Conservation (phyloP, 805 yeast genomes). For the Candida lessepsii region DNA sequence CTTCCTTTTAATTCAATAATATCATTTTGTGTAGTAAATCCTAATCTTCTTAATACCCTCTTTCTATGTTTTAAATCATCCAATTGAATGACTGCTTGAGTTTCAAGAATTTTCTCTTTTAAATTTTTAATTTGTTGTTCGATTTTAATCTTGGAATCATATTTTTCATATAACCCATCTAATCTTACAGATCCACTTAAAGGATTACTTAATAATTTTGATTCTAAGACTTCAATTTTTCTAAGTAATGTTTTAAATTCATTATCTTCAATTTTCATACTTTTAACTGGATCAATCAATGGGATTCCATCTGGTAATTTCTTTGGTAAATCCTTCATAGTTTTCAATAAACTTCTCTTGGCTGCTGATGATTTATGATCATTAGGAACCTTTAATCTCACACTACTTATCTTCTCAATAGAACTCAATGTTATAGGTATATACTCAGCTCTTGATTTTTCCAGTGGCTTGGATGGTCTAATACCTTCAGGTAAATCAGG, state of each 20-base stretch:
- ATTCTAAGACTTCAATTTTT: conserved; percentile 80
- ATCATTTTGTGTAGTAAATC: conserved; percentile 82
- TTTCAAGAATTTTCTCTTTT: conserved; percentile 69
- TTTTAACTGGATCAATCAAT: conserved; percentile 82
- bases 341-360: conserved; percentile 63
- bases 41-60: conserved; percentile 87
- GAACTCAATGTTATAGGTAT: conserved; percentile 85
- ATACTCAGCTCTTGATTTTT: conserved; percentile 67
- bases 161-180: conserved; percentile 61
- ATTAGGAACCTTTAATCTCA: conserved; percentile 80
- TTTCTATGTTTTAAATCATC: conserved; percentile 93
- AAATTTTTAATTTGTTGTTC: conserved; percentile 57
- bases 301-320: conserved; percentile 92
- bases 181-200: conserved; percentile 60
- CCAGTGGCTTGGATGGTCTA: conserved; percentile 75
- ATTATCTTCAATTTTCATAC: conserved; percentile 87
- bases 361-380: conserved; percentile 56
- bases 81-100: conserved; percentile 88
- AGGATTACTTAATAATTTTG: conserved; percentile 70
- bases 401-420: conserved; percentile 69
- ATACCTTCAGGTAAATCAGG: conserved; percentile 86
- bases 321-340: conserved; percentile 74
- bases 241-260: conserved; percentile 69
- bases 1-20: conserved; percentile 95
- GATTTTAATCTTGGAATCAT: conserved; percentile 61